These are phyloP conservation scores for Luffa aegyptiaca DNA, from an alignment of 306 rosid species.

Conservation along the genomic window DNA sequence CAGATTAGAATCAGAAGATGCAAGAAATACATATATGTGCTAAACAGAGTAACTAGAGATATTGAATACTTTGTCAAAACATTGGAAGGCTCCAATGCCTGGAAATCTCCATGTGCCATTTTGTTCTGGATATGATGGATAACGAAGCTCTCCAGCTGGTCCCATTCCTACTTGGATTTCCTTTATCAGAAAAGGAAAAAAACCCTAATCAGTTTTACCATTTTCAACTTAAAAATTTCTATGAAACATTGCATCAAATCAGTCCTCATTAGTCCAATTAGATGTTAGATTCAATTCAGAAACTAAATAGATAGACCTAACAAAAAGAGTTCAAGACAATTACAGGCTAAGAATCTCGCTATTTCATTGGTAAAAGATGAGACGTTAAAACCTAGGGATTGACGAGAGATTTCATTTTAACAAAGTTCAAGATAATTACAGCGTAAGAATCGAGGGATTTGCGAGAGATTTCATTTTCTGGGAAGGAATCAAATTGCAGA, in stretches of 20 bases:
- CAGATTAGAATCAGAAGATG: not conserved
- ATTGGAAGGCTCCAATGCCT: constrained; percentile 96
- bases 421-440: no score
- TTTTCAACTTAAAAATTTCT: not conserved
- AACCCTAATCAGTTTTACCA: not conserved
- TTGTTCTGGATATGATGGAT: constrained; percentile 92
- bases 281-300: no score
- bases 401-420: no score
- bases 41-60: not conserved
- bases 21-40: not conserved
- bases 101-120: constrained; percentile 85
- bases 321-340: not conserved
- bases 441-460: not conserved
- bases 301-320: not conserved
- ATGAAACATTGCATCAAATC: no score
- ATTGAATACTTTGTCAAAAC: constrained; percentile 71
- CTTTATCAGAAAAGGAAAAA: constrained; percentile 21
- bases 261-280: no score
- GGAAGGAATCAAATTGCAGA: not conserved
- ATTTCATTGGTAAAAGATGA: not conserved
- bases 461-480: not conserved
- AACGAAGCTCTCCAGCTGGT: constrained; percentile 94
- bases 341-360: not conserved
- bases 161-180: constrained; percentile 99
- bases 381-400: not conserved